Evolutionary conservation across 805 yeast genomes (phyloP), one percentile per base, ranked within the genome.

Genomic region (Ogataea pilisensis): DNA sequence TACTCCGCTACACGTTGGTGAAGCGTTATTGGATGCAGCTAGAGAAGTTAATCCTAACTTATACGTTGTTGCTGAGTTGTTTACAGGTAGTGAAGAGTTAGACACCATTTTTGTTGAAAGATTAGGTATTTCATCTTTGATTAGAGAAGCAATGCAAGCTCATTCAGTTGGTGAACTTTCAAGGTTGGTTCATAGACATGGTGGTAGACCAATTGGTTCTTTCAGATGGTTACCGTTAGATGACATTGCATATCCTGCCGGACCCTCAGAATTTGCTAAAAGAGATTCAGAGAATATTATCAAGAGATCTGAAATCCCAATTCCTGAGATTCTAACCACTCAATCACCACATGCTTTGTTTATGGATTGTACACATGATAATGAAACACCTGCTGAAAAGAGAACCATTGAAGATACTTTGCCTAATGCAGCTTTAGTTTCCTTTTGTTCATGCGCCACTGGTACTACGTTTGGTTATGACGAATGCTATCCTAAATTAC

Each of bases 321-420:
- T 85, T 36, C 91, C 95, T 2, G 73, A 72, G 49, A 69, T 77
- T 8, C 69, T 91, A 35, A 70, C 80, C 2, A 71, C 82, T 4
- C 76, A 81, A 33, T 78, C 82, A n/a, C 95, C 95, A 4, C 97
- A 89, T 64, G 96, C 98, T 0, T 69, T 93, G 52, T 84, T 91
- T 53, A 91, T 93, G 97, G 98, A 93, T 58, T 91, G 97, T 56
- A 90, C 98, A 2, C 99, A 91, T 61, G 99, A 91, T 61, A 91
- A 91, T 57, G 93, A 89, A 64, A 82, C 80, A 17, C 95, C 97
- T 2, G 75, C 72, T 32, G 95, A 91, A 52, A 88, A 85, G 64
- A 78, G 98, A 58, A 89, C 96, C 0, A 83, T 87, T 1, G 96
- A 90, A 57, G 99, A 91, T 56, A 90, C 98, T 0, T 70, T 91